Base-by-base conservation (phyloP, 164 flowering plant genomes). In the Berberis thunbergii region DNA sequence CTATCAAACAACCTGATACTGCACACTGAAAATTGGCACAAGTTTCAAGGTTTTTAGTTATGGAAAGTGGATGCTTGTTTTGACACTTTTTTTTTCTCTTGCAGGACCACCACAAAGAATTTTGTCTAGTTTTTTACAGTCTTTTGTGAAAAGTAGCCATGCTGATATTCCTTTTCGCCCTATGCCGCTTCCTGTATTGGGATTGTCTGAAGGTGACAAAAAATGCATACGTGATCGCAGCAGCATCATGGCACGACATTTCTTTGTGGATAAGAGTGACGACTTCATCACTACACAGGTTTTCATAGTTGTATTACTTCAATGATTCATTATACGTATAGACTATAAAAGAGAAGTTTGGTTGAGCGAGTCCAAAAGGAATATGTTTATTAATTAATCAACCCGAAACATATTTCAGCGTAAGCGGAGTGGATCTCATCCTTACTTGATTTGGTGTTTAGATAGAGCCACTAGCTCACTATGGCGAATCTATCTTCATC, bases 221-320 rank as follows among this genome's bases (percentile, higher is more conserved):
- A 90, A 79, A 66, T 85, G 97, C 71, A 87, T 95, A 73, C 88
- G 96, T 57, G 86, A 91, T 69, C 97, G 97, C 13, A 89, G 91
- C 74, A 91, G 90, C 78, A 91, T 91, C 45, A 89, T 95, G 99
- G 96, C 99, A 53, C 81, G 97, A 1, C 97, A 95, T 64, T 65
- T 95, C 63, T 89, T 91, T 77, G 91, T 89, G 44, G 95, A 91
- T 68, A 87, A 81, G 77, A 86, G 87, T 74, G 96, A 95, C 61
- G 94, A 95, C 9, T 95, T 82, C 63, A 87, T 91, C 11, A 80
- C 85, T 80, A 79, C 90, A 41, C 99, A 95, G 93, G 96, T 92
- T 61, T 55, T 49, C 12, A 48, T 56, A 38, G 4, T 10, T 7
- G 55, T 45, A 26, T 53, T 5, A 13, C 43, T 46, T 45, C 6